Conservation (phyloP, 169 alveolate species). For the Cryptosporidium sp. region DNA sequence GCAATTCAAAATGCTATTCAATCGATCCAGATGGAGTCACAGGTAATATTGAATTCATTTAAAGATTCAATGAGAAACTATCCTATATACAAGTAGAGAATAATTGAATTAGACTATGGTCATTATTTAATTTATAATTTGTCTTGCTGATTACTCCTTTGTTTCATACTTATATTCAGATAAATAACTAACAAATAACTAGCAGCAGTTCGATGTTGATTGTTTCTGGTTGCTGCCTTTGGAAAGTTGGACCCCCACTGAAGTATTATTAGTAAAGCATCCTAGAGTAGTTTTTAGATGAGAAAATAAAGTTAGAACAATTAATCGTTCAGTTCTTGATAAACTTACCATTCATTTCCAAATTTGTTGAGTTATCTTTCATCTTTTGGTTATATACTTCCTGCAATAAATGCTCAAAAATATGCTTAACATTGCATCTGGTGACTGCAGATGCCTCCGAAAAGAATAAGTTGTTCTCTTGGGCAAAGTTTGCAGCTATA, state of each 20-base stretch:
- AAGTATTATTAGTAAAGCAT: slow-evolving; percentile 29
- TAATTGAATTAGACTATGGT: slow-evolving; percentile 1
- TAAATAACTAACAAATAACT: neutral
- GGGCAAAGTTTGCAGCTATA: slow-evolving; percentile 90
- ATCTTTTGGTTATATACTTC: slow-evolving; percentile 82
- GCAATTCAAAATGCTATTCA: slow-evolving; percentile 76
- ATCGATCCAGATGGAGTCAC: slow-evolving; percentile 29
- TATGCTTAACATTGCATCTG: slow-evolving; percentile 94
- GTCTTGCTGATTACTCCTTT: neutral
- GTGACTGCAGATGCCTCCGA: slow-evolving; percentile 97
- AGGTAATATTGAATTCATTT: slow-evolving; percentile 45
- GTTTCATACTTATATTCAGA: neutral
- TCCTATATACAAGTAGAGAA: slow-evolving; percentile 52
- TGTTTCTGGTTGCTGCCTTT: slow-evolving; percentile 19
- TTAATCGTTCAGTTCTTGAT: neutral
- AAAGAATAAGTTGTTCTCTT: slow-evolving; percentile 89
- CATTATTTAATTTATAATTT: neutral
- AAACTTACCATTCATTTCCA: slow-evolving; percentile 69
- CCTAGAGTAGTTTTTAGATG: slow-evolving; percentile 3
- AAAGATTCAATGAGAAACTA: slow-evolving; percentile 73
- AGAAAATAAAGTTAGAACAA: neutral
- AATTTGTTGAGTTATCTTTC: slow-evolving; percentile 51
- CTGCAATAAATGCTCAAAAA: slow-evolving; percentile 94
- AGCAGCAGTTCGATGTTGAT: slow-evolving; percentile 52
- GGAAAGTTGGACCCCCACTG: slow-evolving; percentile 61